phyloP scores from a whole-genome alignment of 2,329 filamentous ascomycete species.

The Sarocladium kiliense region DNA sequence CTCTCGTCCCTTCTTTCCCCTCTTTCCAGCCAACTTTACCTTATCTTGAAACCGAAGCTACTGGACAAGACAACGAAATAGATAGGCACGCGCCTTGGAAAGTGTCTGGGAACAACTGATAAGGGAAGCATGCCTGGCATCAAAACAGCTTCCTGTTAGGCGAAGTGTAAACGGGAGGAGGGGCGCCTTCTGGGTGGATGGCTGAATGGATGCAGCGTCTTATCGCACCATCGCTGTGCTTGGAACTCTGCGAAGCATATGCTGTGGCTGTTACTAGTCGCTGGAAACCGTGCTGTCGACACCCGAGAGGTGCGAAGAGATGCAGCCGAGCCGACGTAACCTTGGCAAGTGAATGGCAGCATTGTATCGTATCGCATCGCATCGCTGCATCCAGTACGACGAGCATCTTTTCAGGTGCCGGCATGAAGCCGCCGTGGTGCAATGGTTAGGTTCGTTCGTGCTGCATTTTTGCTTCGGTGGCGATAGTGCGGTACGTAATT shows the following conservation, averaged over 20 bases:
- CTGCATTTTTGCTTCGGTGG: neutral
- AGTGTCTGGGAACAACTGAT: neutral
- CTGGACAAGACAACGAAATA: neutral
- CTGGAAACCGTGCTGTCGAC: neutral
- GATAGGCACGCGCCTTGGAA: neutral
- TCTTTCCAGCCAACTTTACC: conserved; percentile 10
- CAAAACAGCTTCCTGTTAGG: conserved; percentile 1
- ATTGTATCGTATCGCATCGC: too few species aligned
- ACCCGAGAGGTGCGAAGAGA: neutral
- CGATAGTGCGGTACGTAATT: conserved; percentile 1
- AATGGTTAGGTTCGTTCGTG: neutral
- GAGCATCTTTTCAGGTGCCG: neutral
- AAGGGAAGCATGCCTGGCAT: neutral
- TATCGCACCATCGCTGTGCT: neutral
- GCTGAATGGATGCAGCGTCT: neutral
- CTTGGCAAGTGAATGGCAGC: too few species aligned
- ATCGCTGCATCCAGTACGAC: neutral
- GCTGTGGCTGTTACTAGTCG: neutral
- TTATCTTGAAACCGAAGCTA: neutral
- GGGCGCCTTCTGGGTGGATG: neutral
- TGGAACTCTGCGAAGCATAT: neutral
- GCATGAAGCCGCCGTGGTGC: neutral
- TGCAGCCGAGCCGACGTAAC: too few species aligned
- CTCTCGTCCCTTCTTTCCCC: conserved; percentile 11
- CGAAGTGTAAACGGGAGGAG: neutral